Conservation (phyloP, 306 rosid species). For the Prunus mume region DNA sequence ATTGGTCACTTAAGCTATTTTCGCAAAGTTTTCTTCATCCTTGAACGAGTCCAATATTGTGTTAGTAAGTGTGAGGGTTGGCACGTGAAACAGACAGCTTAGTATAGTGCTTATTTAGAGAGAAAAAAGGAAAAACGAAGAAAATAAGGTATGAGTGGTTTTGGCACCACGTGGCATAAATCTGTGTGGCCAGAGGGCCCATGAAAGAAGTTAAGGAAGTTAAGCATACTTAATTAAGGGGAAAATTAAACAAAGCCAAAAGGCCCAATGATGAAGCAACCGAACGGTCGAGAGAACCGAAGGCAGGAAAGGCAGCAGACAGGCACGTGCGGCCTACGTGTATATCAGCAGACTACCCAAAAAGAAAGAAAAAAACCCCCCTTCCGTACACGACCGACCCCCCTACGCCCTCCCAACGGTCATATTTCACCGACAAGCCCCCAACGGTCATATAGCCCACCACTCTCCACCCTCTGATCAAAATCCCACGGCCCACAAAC, state of each 20-base stretch:
- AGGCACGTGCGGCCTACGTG: constrained; percentile 48
- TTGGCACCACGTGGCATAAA: constrained; percentile 11
- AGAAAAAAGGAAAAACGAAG: neutral
- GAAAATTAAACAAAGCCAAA: neutral
- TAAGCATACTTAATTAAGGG: neutral
- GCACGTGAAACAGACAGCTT: too few relatives aligned
- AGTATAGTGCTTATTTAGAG: neutral
- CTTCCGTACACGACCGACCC: constrained; percentile 46
- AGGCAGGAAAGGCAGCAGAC: constrained; percentile 19
- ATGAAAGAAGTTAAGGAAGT: constrained; percentile 20
- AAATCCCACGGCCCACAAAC: constrained; percentile 39
- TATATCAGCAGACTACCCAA: neutral
- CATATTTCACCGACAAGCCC: constrained; percentile 40
- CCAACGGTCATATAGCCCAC: constrained; percentile 72
- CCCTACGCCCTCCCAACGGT: constrained; percentile 52
- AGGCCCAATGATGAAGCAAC: constrained; percentile 18
- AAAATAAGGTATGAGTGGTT: neutral
- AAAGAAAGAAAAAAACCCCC: neutral
- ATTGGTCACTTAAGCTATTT: too few relatives aligned
- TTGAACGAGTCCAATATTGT: too few relatives aligned
- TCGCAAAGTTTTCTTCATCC: too few relatives aligned
- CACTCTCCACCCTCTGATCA: constrained; percentile 55
- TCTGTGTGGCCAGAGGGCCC: neutral
- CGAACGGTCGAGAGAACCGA: constrained; percentile 74
- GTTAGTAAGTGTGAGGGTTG: too few relatives aligned